A percentile compares a stretch with the other conserved stretches of the same genome.
Conservation (phyloP, 2,329 filamentous ascomycete genomes). For the Penicillium digitatum region DNA sequence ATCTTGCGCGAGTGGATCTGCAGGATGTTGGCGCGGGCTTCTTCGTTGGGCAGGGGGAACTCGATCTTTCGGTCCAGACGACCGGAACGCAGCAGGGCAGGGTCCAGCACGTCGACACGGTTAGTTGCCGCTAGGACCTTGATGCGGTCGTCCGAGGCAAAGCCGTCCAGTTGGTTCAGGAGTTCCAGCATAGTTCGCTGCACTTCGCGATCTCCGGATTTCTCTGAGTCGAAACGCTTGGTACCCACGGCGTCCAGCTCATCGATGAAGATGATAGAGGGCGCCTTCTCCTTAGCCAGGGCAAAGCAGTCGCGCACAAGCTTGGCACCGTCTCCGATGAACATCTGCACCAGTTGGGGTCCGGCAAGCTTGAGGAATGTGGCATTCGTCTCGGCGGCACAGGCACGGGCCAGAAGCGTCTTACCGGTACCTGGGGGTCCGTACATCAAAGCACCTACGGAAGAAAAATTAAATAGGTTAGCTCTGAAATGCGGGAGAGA, state of each 20-base stretch:
- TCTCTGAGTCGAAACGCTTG: constrained; percentile 98
- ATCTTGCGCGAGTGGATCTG: constrained; percentile 98
- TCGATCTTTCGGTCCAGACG: constrained; percentile 96
- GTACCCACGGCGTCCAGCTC: constrained; percentile 97
- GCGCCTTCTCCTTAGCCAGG: constrained; percentile 96
- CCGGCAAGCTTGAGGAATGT: constrained; percentile 98
- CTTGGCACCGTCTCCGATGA: constrained; percentile 97
- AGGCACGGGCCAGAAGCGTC: constrained; percentile 75
- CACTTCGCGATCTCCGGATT: constrained; percentile 95
- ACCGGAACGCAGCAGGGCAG: constrained; percentile 82
- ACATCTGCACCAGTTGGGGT: constrained; percentile 98
- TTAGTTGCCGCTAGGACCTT: constrained; percentile 95
- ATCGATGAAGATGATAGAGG: constrained; percentile 99
- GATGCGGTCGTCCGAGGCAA: constrained; percentile 93
- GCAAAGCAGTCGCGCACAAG: constrained; percentile 97
- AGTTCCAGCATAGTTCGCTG: constrained; percentile 98
- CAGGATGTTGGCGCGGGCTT: constrained; percentile 92
- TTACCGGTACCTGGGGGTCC: constrained; percentile 56
- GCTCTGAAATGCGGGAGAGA: constrained; percentile 1
- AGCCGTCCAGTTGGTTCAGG: constrained; percentile 96
- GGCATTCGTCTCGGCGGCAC: constrained; percentile 94
- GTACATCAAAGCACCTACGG: constrained; percentile 90
- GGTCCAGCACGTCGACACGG: constrained; percentile 88
- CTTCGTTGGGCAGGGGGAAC: constrained; percentile 96
- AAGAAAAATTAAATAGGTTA: constrained; percentile 6